Percentiles rank a stretch among this genome's conserved stretches.
These are phyloP conservation scores for Atalantia buxifolia DNA, from an alignment of 345 rosid genomes.

Conservation along the genomic window DNA sequence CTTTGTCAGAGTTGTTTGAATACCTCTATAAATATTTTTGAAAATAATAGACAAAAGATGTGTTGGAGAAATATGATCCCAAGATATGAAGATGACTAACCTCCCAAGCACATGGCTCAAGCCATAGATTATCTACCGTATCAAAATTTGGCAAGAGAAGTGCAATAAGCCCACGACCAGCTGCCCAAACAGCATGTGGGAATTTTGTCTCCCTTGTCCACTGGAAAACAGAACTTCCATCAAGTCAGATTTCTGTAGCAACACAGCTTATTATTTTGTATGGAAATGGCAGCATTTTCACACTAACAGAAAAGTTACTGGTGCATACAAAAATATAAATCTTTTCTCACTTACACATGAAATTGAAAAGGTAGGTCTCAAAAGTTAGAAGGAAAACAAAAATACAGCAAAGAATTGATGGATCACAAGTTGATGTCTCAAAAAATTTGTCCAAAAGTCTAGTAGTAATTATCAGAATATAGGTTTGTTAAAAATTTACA, in stretches of 20 bases:
- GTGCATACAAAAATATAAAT: not conserved
- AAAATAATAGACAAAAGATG: not conserved
- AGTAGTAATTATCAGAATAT: not conserved
- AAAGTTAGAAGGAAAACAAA: not conserved
- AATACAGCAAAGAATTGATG: not conserved
- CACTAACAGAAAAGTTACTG: not conserved
- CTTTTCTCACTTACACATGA: not conserved
- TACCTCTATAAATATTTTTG: not conserved
- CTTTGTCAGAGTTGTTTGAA: not conserved
- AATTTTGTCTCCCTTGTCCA: slow-evolving; percentile 92
- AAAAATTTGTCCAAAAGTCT: not conserved
- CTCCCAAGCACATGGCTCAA: slow-evolving; percentile 95
- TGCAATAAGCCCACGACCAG: slow-evolving; percentile 87
- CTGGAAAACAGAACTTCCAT: slow-evolving; percentile 27
- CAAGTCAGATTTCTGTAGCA: slow-evolving; percentile 12
- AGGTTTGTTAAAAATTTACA: not conserved
- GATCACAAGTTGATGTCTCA: not conserved
- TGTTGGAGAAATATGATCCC: not conserved
- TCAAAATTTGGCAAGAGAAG: slow-evolving; percentile 81
- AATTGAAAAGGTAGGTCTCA: not conserved
- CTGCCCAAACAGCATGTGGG: slow-evolving; percentile 96
- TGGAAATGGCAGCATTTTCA: not conserved
- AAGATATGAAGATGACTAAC: slow-evolving; percentile 24
- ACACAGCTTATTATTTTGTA: not conserved
- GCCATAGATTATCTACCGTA: slow-evolving; percentile 81